These are phyloP conservation scores for Fusarium fracticaudum DNA, from an alignment of 2,329 filamentous ascomycete genomes.

Conservation along the genomic window DNA sequence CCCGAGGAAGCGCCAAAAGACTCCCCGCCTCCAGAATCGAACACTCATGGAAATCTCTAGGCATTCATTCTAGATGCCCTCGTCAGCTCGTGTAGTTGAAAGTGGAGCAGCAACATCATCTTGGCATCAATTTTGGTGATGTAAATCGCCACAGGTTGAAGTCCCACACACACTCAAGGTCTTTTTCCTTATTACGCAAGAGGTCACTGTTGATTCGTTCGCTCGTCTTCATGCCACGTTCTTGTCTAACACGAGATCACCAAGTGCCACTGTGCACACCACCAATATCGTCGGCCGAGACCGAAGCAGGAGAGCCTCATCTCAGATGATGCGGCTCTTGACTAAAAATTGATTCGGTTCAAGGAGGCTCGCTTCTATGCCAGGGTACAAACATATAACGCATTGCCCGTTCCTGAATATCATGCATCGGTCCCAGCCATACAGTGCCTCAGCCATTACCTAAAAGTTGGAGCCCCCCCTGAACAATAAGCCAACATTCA, in stretches of 20 bases:
- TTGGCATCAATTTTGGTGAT: conserved; percentile 8
- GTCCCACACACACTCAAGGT: conserved; percentile 13
- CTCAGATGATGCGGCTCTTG: conserved; percentile 29
- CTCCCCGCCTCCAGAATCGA: conserved; percentile 19
- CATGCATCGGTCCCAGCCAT: conserved; percentile 23
- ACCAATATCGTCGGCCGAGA: conserved; percentile 18
- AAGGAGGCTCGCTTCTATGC: conserved; percentile 10
- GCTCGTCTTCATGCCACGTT: conserved; percentile 12
- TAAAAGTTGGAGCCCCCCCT: conserved; percentile 19
- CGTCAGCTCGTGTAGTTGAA: conserved; percentile 16
- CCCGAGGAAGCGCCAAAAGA: conserved; percentile 27
- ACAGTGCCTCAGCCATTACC: conserved; percentile 27
- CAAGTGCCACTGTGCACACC: conserved; percentile 7
- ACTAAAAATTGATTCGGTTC: conserved; percentile 3
- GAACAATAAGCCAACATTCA: neutral
- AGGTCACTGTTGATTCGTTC: conserved; percentile 12
- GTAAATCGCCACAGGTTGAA: conserved; percentile 19
- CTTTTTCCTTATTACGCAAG: conserved; percentile 15
- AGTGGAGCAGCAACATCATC: conserved; percentile 23
- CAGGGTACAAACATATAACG: conserved; percentile 28
- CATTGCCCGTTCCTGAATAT: conserved; percentile 38
- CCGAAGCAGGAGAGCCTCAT: conserved; percentile 32
- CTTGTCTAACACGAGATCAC: conserved; percentile 15
- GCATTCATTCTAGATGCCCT: conserved; percentile 9
- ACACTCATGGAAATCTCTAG: conserved; percentile 8